phyloP scores from a whole-genome alignment of 495 filamentous ascomycete species.

The Clohesyomyces aquaticus region DNA sequence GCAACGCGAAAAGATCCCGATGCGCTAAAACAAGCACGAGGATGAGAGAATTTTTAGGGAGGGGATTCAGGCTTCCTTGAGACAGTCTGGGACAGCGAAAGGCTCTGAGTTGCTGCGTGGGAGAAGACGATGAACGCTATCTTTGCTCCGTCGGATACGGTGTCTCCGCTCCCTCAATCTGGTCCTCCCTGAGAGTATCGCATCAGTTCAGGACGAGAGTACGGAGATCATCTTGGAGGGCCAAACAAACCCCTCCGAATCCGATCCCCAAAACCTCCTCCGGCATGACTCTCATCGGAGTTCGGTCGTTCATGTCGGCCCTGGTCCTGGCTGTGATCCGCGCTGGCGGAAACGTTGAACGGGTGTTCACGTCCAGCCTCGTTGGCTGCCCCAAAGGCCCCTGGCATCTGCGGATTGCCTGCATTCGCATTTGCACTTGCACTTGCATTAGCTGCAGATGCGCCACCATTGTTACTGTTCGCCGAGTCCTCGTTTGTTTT shows the following conservation, averaged over 20 bases:
- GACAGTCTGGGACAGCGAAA: no score
- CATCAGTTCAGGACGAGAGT: slow-evolving; percentile 8
- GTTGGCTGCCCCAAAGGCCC: slow-evolving; percentile 20
- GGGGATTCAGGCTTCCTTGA: no score
- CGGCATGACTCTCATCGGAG: background rate
- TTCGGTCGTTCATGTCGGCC: no score
- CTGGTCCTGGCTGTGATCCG: background rate
- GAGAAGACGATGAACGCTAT: no score
- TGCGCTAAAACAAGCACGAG: no score
- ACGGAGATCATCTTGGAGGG: slow-evolving; percentile 18
- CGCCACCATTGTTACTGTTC: background rate
- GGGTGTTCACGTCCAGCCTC: slow-evolving; percentile 32
- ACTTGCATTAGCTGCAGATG: background rate
- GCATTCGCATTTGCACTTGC: no score
- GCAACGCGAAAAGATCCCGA: no score
- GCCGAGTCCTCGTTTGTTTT: slow-evolving; percentile 6
- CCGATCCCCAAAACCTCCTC: slow-evolving; percentile 26
- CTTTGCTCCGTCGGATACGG: slow-evolving; percentile 1
- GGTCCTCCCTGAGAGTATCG: background rate
- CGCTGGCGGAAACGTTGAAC: slow-evolving; percentile 12
- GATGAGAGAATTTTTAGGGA: background rate
- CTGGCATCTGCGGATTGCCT: slow-evolving; percentile 21
- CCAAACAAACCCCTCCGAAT: slow-evolving; percentile 38
- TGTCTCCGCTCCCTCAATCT: slow-evolving; percentile 3
- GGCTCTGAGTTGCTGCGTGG: no score